Evolutionary conservation across 2,329 filamentous ascomycete species (phyloP), one percentile per base, ranked within the genome.

Genomic region (Hypoxylon sp.): DNA sequence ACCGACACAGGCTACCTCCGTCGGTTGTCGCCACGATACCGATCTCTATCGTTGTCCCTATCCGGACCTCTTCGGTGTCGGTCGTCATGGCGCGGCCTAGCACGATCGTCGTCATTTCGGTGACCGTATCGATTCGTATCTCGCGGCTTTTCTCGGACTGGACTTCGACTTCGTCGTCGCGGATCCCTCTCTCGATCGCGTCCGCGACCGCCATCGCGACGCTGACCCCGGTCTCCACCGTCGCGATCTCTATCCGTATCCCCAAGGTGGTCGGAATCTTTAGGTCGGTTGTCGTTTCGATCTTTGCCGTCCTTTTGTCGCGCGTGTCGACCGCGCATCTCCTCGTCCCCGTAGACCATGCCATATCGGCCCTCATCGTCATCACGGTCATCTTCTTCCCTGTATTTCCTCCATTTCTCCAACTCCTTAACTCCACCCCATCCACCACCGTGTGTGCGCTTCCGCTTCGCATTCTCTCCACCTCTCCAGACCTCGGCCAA

Each of bases 381-480:
- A 6, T 67, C 67, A 3, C 55, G 68, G 11, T 79, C 76, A 15
- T 82, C 81, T 25, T 86, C 80, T n/a, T 84, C 83, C 55, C 90
- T 82, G 68, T 97, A 99, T 64, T 97, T 94, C 49, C 89, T 84
- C 73, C 90, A 89, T 78, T 91, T 94, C 74, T 97, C 92, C 51
- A 99, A 76, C 57, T 88, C 87, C 48, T 86, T 84, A 21, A 97
- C 90, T 50, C 94, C 94, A 60, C 94, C 94, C 76, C 95, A 99
- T 5, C 94, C 94, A 43, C 90, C 91, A 12, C 73, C 73, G 2
- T 75, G 70, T 2, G 66, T 69, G 13, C 63, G 64, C 71, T 76
- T 75, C 35, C 93, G 82, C 75, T 96, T 97, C 29, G 81, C 82
- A 66, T 96, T 96, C 13, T 92, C 91, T 30, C 87, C 87, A 53